These are phyloP conservation scores for Cydonia oblonga DNA, from an alignment of 331 rosid genomes.

Conservation along the genomic window DNA sequence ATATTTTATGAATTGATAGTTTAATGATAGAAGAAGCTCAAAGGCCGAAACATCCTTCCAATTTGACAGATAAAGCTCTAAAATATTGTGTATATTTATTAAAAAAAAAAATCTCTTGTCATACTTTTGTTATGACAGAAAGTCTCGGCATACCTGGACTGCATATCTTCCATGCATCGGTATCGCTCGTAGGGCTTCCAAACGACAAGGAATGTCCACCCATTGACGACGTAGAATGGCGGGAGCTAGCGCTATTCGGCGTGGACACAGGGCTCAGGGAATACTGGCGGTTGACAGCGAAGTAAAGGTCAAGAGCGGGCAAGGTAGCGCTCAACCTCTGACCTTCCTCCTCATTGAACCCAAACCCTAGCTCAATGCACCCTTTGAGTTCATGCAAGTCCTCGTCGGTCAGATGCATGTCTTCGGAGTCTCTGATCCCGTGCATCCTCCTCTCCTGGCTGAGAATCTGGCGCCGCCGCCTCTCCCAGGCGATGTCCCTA, in stretches of 20 bases:
- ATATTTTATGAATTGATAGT: too few relatives aligned
- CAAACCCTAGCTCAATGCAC: conserved; percentile 80
- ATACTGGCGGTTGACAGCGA: conserved; percentile 68
- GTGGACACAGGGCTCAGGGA: conserved; percentile 42
- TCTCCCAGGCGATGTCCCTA: conserved; percentile 77
- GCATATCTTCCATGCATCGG: conserved; percentile 75
- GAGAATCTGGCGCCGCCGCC: conserved; percentile 36
- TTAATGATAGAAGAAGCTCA: too few relatives aligned
- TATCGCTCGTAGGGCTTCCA: conserved; percentile 35
- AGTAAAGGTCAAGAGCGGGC: conserved; percentile 89
- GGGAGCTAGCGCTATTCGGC: conserved; percentile 32
- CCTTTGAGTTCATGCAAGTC: conserved; percentile 77
- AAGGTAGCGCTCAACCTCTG: conserved; percentile 59
- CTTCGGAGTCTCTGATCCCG: conserved; percentile 17
- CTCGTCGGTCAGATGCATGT: conserved; percentile 59
- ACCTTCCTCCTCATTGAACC: conserved; percentile 82
- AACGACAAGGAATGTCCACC: conserved; percentile 37
- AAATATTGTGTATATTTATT: too few relatives aligned
- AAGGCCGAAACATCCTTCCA: too few relatives aligned
- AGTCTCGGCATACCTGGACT: conserved; percentile 44
- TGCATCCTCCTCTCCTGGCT: conserved; percentile 31
- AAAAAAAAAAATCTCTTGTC: too few relatives aligned
- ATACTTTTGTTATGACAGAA: neutral
- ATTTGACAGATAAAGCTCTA: too few relatives aligned
- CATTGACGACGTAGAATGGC: conserved; percentile 32